phyloP scores from a whole-genome alignment of 2,329 filamentous ascomycete genomes.

The Thermomyces lanuginosus region DNA sequence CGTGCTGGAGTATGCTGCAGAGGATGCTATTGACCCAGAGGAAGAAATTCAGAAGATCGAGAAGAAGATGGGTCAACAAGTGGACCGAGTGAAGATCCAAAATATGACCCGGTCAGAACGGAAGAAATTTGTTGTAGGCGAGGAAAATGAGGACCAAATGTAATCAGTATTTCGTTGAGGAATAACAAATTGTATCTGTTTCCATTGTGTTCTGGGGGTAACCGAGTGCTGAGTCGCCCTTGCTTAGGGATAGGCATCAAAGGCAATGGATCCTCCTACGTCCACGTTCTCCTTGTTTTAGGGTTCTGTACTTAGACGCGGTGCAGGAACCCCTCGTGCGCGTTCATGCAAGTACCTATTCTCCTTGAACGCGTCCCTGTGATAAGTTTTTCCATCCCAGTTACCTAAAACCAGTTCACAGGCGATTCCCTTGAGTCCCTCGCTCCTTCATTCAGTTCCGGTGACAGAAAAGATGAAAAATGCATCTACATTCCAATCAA shows the following conservation, averaged over 20 bases:
- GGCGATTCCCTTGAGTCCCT: constrained; percentile 6
- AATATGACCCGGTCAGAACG: constrained; percentile 67
- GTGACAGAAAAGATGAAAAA: too few relatives aligned
- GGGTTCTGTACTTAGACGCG: constrained; percentile 4
- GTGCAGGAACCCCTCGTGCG: constrained; percentile 6
- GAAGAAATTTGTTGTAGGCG: constrained; percentile 74
- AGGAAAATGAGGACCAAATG: constrained; percentile 40
- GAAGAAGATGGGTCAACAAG: constrained; percentile 80
- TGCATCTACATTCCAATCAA: constrained; percentile 21
- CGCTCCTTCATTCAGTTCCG: too few relatives aligned
- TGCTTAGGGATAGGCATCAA: constrained; percentile 19
- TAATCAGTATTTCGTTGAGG: too few relatives aligned
- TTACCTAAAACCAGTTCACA: constrained; percentile 10
- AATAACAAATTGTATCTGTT: too few relatives aligned
- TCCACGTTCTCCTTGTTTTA: constrained; percentile 18
- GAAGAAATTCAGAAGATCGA: constrained; percentile 95
- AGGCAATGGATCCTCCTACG: too few relatives aligned
- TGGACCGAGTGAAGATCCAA: constrained; percentile 79
- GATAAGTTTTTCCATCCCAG: constrained; percentile 7
- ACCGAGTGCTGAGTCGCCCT: too few relatives aligned
- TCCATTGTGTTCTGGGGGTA: too few relatives aligned
- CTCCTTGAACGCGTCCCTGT: constrained; percentile 14
- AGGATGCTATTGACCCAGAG: constrained; percentile 78
- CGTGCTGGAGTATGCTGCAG: constrained; percentile 80
- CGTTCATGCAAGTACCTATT: constrained; percentile 7